phyloP scores from a whole-genome alignment of 176 grass and related monocot genomes.

The Triticum timopheevii region DNA sequence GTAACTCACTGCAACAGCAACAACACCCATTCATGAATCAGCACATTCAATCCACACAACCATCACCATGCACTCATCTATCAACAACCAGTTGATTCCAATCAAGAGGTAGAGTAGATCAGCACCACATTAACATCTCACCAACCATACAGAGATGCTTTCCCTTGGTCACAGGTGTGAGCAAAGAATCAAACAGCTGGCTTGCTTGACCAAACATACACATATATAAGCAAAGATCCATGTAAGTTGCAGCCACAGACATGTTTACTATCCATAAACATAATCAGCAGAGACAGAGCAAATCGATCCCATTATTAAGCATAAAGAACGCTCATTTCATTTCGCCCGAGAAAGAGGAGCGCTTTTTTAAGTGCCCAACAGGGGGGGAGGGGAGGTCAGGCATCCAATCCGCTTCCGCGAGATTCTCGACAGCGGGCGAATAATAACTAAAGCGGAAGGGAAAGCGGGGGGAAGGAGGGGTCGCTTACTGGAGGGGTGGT shows the following conservation, averaged over 20 bases:
- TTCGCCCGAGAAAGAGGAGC: background rate
- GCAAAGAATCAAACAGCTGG: conserved; percentile 17
- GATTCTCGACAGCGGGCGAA: background rate
- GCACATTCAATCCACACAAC: conserved; percentile 21
- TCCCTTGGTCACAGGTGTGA: conserved; percentile 8
- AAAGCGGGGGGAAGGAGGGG: background rate
- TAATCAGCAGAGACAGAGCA: too few relatives aligned
- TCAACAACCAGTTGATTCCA: background rate
- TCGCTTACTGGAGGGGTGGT: conserved; percentile 71
- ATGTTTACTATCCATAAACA: background rate
- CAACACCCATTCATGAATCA: background rate
- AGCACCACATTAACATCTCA: conserved; percentile 38
- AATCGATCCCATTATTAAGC: conserved; percentile 30
- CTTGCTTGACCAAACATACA: background rate
- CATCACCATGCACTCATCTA: background rate
- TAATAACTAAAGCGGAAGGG: background rate
- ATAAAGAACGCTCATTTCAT: background rate
- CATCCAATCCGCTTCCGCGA: background rate
- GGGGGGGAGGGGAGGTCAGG: background rate
- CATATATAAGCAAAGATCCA: conserved; percentile 23
- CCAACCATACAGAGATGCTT: conserved; percentile 32
- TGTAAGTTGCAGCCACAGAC: background rate
- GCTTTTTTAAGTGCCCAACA: background rate
- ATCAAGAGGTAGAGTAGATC: too few relatives aligned
- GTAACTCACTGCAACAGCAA: conserved; percentile 66